phyloP scores from a whole-genome alignment of 805 yeast genomes.

The Candida methanosorbosa region DNA sequence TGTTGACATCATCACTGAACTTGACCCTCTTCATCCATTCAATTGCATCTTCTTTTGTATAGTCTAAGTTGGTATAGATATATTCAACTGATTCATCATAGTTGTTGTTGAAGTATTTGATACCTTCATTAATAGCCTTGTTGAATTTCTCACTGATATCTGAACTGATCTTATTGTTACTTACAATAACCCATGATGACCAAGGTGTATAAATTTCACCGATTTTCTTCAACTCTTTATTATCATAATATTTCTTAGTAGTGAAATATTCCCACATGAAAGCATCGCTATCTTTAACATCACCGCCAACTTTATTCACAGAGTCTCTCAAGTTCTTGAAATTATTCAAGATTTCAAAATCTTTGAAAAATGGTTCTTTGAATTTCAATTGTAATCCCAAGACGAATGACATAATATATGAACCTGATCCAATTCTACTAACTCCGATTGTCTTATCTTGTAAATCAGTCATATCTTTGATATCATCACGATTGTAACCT shows the following conservation, averaged over 20 bases:
- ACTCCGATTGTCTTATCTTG: constrained; percentile 57
- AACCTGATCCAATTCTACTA: constrained; percentile 83
- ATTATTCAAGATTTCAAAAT: constrained; percentile 51
- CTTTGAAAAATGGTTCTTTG: constrained; percentile 37
- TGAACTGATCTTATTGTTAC: constrained; percentile 28
- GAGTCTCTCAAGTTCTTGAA: constrained; percentile 73
- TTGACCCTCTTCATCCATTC: constrained; percentile 77
- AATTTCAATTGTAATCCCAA: constrained; percentile 57
- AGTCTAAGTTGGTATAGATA: constrained; percentile 64
- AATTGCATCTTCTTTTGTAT: constrained; percentile 65
- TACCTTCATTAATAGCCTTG: constrained; percentile 54
- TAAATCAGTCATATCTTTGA: constrained; percentile 43
- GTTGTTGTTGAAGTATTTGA: constrained; percentile 52
- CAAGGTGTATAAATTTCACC: constrained; percentile 93
- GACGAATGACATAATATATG: constrained; percentile 85
- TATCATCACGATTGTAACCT: constrained; percentile 51
- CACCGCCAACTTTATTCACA: constrained; percentile 49
- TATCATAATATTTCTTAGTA: constrained; percentile 75
- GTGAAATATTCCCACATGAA: constrained; percentile 97
- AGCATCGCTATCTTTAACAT: constrained; percentile 56
- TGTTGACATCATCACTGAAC: constrained; percentile 42
- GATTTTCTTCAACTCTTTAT: constrained; percentile 66
- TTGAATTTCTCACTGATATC: constrained; percentile 33
- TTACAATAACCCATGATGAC: constrained; percentile 88
- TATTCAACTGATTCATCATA: constrained; percentile 56